These are phyloP conservation scores for Globisporangium megalacanthum DNA, from an alignment of 352 stramenopile species.

Conservation along the genomic window DNA sequence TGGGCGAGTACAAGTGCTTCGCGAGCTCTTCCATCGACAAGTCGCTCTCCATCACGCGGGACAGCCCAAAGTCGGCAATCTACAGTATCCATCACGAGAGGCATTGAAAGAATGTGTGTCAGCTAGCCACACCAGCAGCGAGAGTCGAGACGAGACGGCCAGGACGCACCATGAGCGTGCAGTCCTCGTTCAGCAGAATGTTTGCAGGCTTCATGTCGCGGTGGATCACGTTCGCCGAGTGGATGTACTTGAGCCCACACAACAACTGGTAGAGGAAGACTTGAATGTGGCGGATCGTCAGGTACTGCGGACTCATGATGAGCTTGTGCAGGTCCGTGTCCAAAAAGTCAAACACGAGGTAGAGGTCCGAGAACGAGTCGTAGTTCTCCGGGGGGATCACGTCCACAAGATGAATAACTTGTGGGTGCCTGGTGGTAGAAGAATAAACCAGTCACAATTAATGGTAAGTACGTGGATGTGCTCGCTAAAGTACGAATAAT, in stretches of 20 bases:
- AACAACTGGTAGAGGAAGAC: slow-evolving; percentile 97
- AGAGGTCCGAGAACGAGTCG: slow-evolving; percentile 86
- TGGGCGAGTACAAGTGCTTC: slow-evolving; percentile 76
- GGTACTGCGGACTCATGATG: slow-evolving; percentile 90
- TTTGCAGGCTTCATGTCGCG: slow-evolving; percentile 89
- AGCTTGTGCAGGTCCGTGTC: slow-evolving; percentile 93
- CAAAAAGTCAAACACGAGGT: slow-evolving; percentile 91
- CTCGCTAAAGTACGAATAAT: no score
- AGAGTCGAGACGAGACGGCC: no score
- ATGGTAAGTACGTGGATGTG: no score
- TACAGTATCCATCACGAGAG: slow-evolving; percentile 6
- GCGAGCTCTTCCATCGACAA: slow-evolving; percentile 71
- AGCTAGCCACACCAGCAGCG: not conserved
- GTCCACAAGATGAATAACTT: slow-evolving; percentile 82
- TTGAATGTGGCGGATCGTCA: slow-evolving; percentile 94
- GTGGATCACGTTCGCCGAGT: slow-evolving; percentile 89
- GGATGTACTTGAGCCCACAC: slow-evolving; percentile 95
- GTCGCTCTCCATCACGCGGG: slow-evolving; percentile 74
- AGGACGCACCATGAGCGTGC: slow-evolving; percentile 62
- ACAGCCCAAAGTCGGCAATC: slow-evolving; percentile 84
- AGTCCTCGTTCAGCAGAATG: slow-evolving; percentile 86
- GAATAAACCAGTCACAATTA: not conserved
- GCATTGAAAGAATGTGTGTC: not conserved
- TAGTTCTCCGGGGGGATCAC: slow-evolving; percentile 81
- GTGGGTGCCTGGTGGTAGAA: slow-evolving; percentile 37